phyloP scores from a whole-genome alignment of 805 yeast species.

The Maudiozyma pseudohumilis region DNA sequence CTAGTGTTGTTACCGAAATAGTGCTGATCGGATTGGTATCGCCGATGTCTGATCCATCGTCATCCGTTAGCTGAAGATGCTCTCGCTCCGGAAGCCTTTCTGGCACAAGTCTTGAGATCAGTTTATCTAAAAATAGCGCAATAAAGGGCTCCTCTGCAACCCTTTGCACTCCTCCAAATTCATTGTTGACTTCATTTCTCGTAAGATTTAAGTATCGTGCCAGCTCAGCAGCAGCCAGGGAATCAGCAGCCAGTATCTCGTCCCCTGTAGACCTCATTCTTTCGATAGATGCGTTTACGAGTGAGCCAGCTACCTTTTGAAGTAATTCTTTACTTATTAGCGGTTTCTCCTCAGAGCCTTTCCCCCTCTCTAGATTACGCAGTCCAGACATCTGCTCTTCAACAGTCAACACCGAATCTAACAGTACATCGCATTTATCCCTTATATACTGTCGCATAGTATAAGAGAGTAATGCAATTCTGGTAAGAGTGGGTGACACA shows the following conservation, averaged over 20 bases:
- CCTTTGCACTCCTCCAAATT: neutral
- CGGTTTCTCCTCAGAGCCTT: neutral
- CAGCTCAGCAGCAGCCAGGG: too few species aligned
- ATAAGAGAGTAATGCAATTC: too few species aligned
- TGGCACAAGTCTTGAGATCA: slow-evolving; percentile 42
- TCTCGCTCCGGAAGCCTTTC: slow-evolving; percentile 40
- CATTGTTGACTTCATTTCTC: neutral
- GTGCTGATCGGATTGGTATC: slow-evolving; percentile 24
- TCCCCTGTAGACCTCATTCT: neutral
- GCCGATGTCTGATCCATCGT: slow-evolving; percentile 12
- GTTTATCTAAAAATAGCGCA: slow-evolving; percentile 46
- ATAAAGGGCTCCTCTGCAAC: slow-evolving; percentile 41
- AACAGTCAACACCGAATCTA: slow-evolving; percentile 18
- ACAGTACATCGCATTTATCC: slow-evolving; percentile 19
- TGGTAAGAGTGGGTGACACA: too few species aligned
- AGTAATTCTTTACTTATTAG: slow-evolving; percentile 17
- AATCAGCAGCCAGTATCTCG: too few species aligned
- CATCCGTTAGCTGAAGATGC: slow-evolving; percentile 14
- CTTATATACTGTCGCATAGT: slow-evolving; percentile 16
- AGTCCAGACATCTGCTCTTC: slow-evolving; percentile 7
- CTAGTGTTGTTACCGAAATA: slow-evolving; percentile 42
- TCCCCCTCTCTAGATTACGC: neutral
- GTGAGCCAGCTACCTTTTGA: slow-evolving; percentile 36
- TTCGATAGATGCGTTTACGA: slow-evolving; percentile 33
- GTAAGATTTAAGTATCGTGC: too few species aligned